Evolutionary conservation across 495 filamentous ascomycete genomes (phyloP).

Genomic region (Aspergillus hancockii): DNA sequence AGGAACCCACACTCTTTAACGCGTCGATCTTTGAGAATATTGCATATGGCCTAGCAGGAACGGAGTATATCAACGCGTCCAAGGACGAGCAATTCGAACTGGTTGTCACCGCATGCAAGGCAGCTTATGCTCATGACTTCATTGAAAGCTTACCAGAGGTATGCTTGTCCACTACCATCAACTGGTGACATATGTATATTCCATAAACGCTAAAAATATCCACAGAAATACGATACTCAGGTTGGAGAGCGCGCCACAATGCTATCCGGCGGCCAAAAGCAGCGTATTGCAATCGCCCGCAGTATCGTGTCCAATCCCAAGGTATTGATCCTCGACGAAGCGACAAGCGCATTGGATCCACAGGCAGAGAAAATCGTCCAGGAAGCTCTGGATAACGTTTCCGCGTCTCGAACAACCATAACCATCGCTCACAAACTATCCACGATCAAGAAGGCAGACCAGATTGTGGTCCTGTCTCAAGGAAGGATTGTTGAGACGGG

Average conservation of each 20-base stretch:
- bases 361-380: constrained; percentile 40
- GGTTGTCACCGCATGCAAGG: constrained; percentile 16
- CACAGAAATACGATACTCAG: constrained; percentile 23
- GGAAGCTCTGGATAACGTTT: constrained; percentile 34
- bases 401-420: constrained; percentile 24
- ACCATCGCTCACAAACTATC: constrained; percentile 52
- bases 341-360: constrained; percentile 45
- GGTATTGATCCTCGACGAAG: constrained; percentile 63
- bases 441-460: constrained; percentile 50
- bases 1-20: constrained; percentile 66
- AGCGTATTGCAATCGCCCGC: constrained; percentile 64
- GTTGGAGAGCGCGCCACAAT: constrained; percentile 22
- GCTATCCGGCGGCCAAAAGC: constrained; percentile 48
- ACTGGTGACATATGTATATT: neutral
- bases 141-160: constrained; percentile 18
- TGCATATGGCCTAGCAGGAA: constrained; percentile 43
- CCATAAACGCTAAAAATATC: neutral
- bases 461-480: constrained; percentile 46
- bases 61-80: neutral
- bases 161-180: neutral
- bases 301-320: constrained; percentile 76
- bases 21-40: constrained; percentile 65
- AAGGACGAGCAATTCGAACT: constrained; percentile 22
- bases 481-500: constrained; percentile 51
- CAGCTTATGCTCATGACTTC: constrained; percentile 25